Conservation (phyloP, 495 filamentous ascomycete species). For the Recurvomyces mirabilis region DNA sequence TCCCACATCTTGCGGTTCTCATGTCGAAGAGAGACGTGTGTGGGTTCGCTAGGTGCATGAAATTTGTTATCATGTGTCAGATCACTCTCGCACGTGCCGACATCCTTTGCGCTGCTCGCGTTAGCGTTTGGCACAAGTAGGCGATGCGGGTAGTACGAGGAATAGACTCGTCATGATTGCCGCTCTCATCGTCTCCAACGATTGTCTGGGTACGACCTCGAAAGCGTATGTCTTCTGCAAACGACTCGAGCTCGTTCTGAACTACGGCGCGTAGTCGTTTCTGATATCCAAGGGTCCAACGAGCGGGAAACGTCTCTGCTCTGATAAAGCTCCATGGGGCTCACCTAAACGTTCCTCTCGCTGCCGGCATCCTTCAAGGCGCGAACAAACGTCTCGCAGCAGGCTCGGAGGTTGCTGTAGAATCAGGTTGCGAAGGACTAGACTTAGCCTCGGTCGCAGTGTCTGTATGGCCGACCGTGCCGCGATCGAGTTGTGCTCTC, state of each 20-base stretch:
- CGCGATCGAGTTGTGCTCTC: constrained; percentile 32
- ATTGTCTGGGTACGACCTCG: constrained; percentile 33
- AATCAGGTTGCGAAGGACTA: constrained; percentile 47
- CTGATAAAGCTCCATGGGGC: neutral
- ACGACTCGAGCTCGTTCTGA: constrained; percentile 44
- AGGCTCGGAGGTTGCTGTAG: constrained; percentile 45
- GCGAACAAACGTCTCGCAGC: constrained; percentile 40
- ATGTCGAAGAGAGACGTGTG: neutral
- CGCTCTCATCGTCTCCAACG: neutral
- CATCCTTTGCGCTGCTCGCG: too few relatives aligned
- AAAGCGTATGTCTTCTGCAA: constrained; percentile 38
- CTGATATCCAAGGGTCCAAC: constrained; percentile 27
- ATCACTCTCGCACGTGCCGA: too few relatives aligned
- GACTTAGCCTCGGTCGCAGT: constrained; percentile 43
- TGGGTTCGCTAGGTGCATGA: neutral
- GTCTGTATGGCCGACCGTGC: constrained; percentile 38
- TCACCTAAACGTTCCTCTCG: neutral
- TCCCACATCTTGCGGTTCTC: constrained; percentile 1
- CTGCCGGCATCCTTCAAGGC: neutral
- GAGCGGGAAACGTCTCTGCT: constrained; percentile 16
- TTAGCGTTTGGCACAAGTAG: neutral
- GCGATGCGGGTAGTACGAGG: neutral
- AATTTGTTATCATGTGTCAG: neutral
- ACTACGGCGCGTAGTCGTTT: constrained; percentile 51
- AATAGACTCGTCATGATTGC: neutral